Base-by-base conservation (phyloP, 2,329 filamentous ascomycete genomes). In the Metarhizium guizhouense region DNA sequence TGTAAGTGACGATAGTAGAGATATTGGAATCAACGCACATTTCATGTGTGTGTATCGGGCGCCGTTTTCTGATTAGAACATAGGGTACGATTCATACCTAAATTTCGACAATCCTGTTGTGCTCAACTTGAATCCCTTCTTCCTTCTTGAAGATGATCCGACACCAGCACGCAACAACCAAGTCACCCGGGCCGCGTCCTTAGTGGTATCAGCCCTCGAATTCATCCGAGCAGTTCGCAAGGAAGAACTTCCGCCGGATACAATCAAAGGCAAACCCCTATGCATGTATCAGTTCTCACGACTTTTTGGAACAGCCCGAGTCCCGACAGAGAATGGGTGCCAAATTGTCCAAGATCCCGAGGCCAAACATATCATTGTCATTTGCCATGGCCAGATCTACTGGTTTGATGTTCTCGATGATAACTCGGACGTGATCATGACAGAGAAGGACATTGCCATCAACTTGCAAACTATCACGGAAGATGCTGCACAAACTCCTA, bases 261-360 rank as follows among this genome's bases (percentile, higher is more conserved):
- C 80, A 1, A 73, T 96, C 59, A 87, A 86, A 63, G 90, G 90
- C 20, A 86, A 84, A 25, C 91, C 94, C 0, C 78, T 99, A 18
- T 94, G 90, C 78, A 99, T 99, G 94, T 96, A 96, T 70, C 94
- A 99, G 70, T 97, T 95, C 73, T 95, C 93, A 0, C 83, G 93
- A 18, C 77, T 99, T 32, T 99, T 99, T 65, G 94, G 94, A 53
- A 97, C 94, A 1, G 92, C 94, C 49, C 84, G 94, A 61, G 89
- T 99, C 8, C 94, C 94, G 0, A 97, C 93, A 0, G 90, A 95
- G 34, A 86, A 94, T 67, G 94, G 94, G 5, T 99, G 94, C 68
- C 88, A 96, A 63, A 97, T 99, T 65, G 91, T 92, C 60, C 92
- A 97, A 68, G 92, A 97, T 65, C 88, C 91, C 0, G 83, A 86